Evolutionary conservation across 2,329 filamentous ascomycete genomes (phyloP), one percentile per base, ranked within the genome.

Genomic region (Alternaria sp.): DNA sequence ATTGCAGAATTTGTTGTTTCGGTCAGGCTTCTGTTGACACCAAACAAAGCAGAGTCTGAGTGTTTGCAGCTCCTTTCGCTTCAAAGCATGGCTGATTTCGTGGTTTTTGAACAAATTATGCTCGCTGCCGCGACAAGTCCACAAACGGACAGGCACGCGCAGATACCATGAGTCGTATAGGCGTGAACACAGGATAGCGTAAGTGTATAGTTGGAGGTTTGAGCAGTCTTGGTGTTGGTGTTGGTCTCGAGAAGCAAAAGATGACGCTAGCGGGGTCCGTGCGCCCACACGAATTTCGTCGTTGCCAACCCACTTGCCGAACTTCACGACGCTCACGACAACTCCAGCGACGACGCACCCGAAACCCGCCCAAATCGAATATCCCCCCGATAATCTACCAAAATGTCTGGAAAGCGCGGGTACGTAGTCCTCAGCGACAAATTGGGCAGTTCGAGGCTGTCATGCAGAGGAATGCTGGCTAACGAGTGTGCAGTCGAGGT

Each of bases 401-500:
- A 57, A 59, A 67, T 67, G 65, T 61, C 65, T 62, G 59, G 58
- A 59, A 67, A 67, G 65, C 65, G 65, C 53, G 65, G 65, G 65
- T 67, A 67, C n/a, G 65, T 51, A 43, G 11, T 6, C 10, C 19
- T 21, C 12, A 43, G 26, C 26, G 15, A 28, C 26, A 49, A 11
- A 32, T 53, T 23, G 15, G 21, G 55, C 17, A 32, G 40, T 26
- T 9, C 11, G 13, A 55, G 53, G 49, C 21, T n/a, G 36, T 23
- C 40, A 7, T 32, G 25, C 13, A 26, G 46, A 36, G 51, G 36
- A 49, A 57, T 40, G 19, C 12, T 57, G 28, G 72, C 75, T 81
- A 72, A 80, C 67, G n/a, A 58, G 44, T 25, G 51, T 36, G 75
- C 74, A 88, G 87, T 83, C 86, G 88, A 81, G 87, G 93, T 89